Base-by-base conservation (phyloP, 2,329 filamentous ascomycete species). In the Esteya vermicola region DNA sequence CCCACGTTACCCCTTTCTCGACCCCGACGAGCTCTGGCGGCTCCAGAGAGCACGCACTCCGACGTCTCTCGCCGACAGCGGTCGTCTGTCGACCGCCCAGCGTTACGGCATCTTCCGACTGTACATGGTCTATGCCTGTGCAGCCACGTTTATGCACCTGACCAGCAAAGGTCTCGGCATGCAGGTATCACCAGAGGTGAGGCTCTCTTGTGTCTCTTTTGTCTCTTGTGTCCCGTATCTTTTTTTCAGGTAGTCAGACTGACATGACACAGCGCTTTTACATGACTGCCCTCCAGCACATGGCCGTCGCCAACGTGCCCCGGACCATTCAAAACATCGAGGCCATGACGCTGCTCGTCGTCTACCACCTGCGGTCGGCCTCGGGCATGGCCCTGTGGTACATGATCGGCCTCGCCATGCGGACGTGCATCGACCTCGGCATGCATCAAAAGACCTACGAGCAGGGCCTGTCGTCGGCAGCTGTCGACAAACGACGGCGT, bases 331-430 rank as follows among this genome's bases (percentile, higher is more conserved):
- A 70, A 19, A 70, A 70, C 33, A 63, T 70, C 14, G 64, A 70
- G 46, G 65, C 67, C 10, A 70, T 70, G 63, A 58, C 64, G 0
- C 54, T 71, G 13, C 51, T 68, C 4, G 64, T 69, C 4, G 52
- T 70, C 4, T 70, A 69, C 45, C 67, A 70, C 47, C 54, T 71
- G 3, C 60, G 67, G 8, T 67, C 63, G 2, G 59, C 63, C 9
- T 67, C 65, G 1, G 65, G 64, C 25, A 63, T 65, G 42, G 67
- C 65, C 9, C 58, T 70, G 36, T 71, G 66, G 67, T 70, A 70
- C 47, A 66, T 70, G 59, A 65, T 69, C 32, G 67, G 67, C 12
- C 56, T 70, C 16, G 66, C 67, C 3, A 70, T 70, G 63, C 61
- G 66, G 31, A 70, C 64, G 8, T 64, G 63, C 39, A 67, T 70